Conservation (phyloP, 83 land plant genomes). For the Picea abies region DNA sequence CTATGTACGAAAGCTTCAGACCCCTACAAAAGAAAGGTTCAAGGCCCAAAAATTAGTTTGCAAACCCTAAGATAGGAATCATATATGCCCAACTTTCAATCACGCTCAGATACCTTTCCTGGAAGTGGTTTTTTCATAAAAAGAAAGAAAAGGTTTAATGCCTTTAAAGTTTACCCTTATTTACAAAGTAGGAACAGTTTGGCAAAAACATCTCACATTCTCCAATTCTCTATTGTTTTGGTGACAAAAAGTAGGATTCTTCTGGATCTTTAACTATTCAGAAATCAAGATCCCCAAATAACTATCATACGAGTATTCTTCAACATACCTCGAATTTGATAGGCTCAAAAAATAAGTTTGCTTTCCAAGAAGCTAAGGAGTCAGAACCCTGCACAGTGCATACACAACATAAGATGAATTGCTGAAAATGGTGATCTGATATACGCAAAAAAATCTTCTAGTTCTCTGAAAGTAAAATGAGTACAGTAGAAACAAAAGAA, state of each 20-base stretch:
- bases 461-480: neutral
- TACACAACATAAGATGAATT: neutral
- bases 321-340: slow-evolving; percentile 77
- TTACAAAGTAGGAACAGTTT: no score
- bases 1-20: slow-evolving; percentile 78
- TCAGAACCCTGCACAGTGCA: slow-evolving; percentile 82
- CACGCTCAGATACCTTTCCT: no score
- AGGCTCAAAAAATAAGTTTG: slow-evolving; percentile 92
- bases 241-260: neutral
- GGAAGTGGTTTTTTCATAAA: neutral
- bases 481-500: neutral
- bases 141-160: neutral
- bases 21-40: slow-evolving; percentile 34
- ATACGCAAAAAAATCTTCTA: neutral
- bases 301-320: neutral
- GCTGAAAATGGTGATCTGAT: neutral
- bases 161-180: neutral
- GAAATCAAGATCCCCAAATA: neutral
- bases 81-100: neutral
- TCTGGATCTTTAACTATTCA: neutral
- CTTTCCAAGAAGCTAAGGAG: slow-evolving; percentile 96
- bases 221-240: neutral
- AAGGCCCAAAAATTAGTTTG: neutral
- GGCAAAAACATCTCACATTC: no score
- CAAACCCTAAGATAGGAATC: neutral